A percentile compares a stretch with the other conserved stretches of the same genome.
phyloP scores from a whole-genome alignment of 169 alveolate genomes.

The Plasmodium malariae region DNA sequence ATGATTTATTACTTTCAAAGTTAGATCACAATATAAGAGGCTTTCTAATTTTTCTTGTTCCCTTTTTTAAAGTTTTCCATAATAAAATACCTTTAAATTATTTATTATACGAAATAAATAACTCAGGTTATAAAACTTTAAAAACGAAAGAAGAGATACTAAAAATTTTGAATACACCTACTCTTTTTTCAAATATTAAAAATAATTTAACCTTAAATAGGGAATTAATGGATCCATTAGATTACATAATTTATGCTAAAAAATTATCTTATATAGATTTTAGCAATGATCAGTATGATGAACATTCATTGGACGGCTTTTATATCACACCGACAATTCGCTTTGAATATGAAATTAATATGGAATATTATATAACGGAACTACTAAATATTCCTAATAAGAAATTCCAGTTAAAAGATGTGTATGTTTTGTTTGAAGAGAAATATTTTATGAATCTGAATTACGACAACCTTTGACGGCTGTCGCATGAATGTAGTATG shows the following conservation, averaged over 20 bases:
- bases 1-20: conserved; percentile 58
- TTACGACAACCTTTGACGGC: conserved; percentile 15
- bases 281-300: conserved; percentile 47
- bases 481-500: not conserved
- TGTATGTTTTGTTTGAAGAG: conserved; percentile 47
- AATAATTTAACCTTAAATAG: not conserved
- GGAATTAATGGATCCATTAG: conserved; percentile 21
- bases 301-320: conserved; percentile 40
- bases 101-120: conserved; percentile 24
- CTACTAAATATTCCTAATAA: conserved; percentile 17
- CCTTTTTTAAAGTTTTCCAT: conserved; percentile 42
- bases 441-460: conserved; percentile 31
- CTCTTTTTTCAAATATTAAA: conserved; percentile 16
- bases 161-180: conserved; percentile 28
- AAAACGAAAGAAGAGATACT: conserved; percentile 54
- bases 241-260: conserved; percentile 32
- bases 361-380: conserved; percentile 13
- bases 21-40: conserved; percentile 62
- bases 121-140: conserved; percentile 8
- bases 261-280: conserved; percentile 57
- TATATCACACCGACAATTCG: conserved; percentile 42
- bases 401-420: conserved; percentile 26
- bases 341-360: conserved; percentile 48
- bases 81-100: conserved; percentile 69
- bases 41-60: conserved; percentile 42